Evolutionary conservation across 192 early-diverging fungal genomes (phyloP).

Genomic region (Rhizophagus clarus): DNA sequence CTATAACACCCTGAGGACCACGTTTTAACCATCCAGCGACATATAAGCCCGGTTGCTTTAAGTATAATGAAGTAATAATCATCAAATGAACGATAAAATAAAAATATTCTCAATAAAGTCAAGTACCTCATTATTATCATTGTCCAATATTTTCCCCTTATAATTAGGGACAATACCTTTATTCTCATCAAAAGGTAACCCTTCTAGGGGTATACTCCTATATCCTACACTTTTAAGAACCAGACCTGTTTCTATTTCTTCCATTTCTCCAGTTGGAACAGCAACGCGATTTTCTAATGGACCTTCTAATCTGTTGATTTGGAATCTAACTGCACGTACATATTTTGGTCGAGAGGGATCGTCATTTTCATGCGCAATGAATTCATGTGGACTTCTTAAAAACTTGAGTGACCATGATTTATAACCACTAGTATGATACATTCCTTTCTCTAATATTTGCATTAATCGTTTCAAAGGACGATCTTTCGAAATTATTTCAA

Average conservation of each 20-base stretch:
- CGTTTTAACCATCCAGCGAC: slow-evolving; percentile 95
- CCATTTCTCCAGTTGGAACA: slow-evolving; percentile 60
- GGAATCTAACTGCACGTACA: slow-evolving; percentile 53
- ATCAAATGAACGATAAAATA: background rate
- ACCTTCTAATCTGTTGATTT: slow-evolving; percentile 73
- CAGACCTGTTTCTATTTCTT: slow-evolving; percentile 65
- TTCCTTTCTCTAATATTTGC: slow-evolving; percentile 73
- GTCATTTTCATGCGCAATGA: slow-evolving; percentile 37
- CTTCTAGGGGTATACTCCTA: slow-evolving; percentile 65
- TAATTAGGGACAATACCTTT: slow-evolving; percentile 77
- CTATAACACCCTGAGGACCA: slow-evolving; percentile 92
- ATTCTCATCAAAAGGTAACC: slow-evolving; percentile 75
- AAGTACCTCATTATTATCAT: slow-evolving; percentile 38
- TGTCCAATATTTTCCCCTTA: slow-evolving; percentile 69
- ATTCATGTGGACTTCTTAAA: slow-evolving; percentile 66
- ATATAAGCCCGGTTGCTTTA: slow-evolving; percentile 73
- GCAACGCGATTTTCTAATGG: slow-evolving; percentile 53
- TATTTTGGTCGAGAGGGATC: slow-evolving; percentile 14
- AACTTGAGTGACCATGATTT: slow-evolving; percentile 78
- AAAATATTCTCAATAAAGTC: background rate
- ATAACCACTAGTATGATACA: slow-evolving; percentile 34
- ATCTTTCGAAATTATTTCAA: slow-evolving; percentile 42
- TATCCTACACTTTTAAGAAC: slow-evolving; percentile 89
- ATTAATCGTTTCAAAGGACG: slow-evolving; percentile 84
- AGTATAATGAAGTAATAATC: background rate